phyloP scores from a whole-genome alignment of 2,329 filamentous ascomycete species.

The Fusarium clavum region DNA sequence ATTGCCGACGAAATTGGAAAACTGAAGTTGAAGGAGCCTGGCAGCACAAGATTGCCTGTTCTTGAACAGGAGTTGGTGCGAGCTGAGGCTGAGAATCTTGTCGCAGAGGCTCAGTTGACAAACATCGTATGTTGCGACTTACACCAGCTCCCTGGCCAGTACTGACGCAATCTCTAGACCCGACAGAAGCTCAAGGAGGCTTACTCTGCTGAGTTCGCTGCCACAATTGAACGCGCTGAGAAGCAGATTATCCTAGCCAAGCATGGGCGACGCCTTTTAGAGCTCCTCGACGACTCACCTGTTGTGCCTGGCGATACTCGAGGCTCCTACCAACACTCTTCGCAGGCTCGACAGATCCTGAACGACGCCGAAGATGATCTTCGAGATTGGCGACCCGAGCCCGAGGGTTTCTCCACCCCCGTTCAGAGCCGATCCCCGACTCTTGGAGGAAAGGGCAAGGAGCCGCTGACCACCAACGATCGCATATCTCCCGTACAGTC shows the following conservation, averaged over 20 bases:
- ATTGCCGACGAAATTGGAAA: constrained; percentile 92
- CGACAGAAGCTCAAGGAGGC: constrained; percentile 96
- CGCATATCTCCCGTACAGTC: constrained; percentile 27
- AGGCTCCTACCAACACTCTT: constrained; percentile 72
- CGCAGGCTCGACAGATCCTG: constrained; percentile 83
- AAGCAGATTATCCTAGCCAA: constrained; percentile 96
- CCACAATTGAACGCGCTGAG: constrained; percentile 94
- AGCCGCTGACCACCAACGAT: constrained; percentile 27
- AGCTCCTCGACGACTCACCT: constrained; percentile 88
- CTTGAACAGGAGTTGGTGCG: constrained; percentile 97
- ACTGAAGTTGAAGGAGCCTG: constrained; percentile 91
- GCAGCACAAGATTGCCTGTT: constrained; percentile 81
- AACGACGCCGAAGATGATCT: constrained; percentile 94
- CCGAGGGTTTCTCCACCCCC: constrained; percentile 49
- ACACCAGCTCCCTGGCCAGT: neutral
- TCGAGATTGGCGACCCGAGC: constrained; percentile 73
- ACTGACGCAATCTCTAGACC: constrained; percentile 68
- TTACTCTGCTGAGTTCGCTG: constrained; percentile 87
- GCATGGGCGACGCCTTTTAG: constrained; percentile 86
- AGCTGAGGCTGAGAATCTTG: constrained; percentile 94
- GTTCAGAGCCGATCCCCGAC: constrained; percentile 41
- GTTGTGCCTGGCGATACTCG: constrained; percentile 87
- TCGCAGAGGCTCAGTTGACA: constrained; percentile 95
- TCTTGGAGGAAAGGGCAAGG: constrained; percentile 46
- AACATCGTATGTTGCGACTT: constrained; percentile 77